Percentiles rank a stretch among this genome's conserved stretches.
Conservation (phyloP, 768 basidiomycete species). For the Russula foetens region DNA sequence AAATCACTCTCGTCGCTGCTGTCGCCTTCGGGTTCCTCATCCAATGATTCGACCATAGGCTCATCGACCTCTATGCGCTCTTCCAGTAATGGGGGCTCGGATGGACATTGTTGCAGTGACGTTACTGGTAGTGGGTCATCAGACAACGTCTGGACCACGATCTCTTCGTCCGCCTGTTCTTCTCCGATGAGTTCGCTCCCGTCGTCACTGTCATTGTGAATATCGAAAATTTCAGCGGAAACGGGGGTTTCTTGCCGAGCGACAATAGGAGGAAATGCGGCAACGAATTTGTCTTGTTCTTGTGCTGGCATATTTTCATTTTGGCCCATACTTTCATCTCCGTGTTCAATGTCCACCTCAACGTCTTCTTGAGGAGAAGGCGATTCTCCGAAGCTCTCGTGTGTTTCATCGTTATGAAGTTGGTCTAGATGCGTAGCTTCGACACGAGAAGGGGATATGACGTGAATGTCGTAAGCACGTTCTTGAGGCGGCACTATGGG, state of each 20-base stretch:
- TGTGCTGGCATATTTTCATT: background rate
- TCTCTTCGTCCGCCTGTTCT: slow-evolving; percentile 23
- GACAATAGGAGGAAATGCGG: background rate
- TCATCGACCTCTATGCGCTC: slow-evolving; percentile 14
- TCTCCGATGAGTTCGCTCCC: slow-evolving; percentile 19
- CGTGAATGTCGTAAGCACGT: background rate
- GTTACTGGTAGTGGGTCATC: slow-evolving; percentile 17
- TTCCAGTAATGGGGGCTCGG: background rate
- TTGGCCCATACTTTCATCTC: slow-evolving; percentile 2
- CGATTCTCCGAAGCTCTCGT: background rate
- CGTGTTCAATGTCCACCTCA: background rate
- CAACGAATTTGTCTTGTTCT: background rate
- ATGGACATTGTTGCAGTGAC: background rate
- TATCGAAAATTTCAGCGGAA: background rate
- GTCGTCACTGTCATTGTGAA: background rate
- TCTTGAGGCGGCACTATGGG: background rate
- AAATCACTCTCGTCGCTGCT: slow-evolving; percentile 35
- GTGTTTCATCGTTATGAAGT: background rate
- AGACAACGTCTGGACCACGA: slow-evolving; percentile 33
- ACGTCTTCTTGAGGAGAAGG: background rate
- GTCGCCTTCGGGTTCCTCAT: slow-evolving; percentile 26
- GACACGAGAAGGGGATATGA: background rate
- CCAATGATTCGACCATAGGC: slow-evolving; percentile 15
- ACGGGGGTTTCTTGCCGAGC: background rate
- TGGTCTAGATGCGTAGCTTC: background rate